Base-by-base conservation (phyloP, 306 rosid species). In the Malus sieversii region DNA sequence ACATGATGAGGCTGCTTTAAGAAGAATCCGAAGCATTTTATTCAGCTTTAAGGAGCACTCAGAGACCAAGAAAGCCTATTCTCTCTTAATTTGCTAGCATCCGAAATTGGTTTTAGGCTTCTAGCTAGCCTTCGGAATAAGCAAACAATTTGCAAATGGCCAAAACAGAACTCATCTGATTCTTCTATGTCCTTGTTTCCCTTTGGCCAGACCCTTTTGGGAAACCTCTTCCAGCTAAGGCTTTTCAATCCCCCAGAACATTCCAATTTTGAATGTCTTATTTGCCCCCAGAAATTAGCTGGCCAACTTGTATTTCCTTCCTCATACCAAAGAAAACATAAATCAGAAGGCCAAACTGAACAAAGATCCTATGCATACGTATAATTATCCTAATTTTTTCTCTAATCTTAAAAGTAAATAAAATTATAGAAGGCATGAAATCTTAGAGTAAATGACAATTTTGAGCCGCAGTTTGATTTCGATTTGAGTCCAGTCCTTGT, bases 21-120 rank as follows among this genome's bases (percentile, higher is more conserved):
- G 71, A 84, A 89, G 90, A 86, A 91, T 88, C 96, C 89, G 79
- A 89, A 83, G 93, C 96, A 75, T 11, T 79, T 77, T 73, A 29
- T n/a, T 46, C 73, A 69, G 82, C 85, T 79, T 79, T 82, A 67
- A 80, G 58, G 86, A 65, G 81, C 87, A 82, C 75, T 45, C 85
- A 82, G 66, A 75, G 84, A 79, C 77, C 82, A 82, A 75, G 75
- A 82, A 71, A 70, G 83, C 74, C 80, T 70, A 77, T 40, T 38
- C 16, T 75, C 20, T 48, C 8, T 48, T 48, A 14, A 15, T 15
- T 48, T 14, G 77, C 75, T 80, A 75, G 46, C 72, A 74, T 70
- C 66, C 77, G 27, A 82, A 42, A 63, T 53, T 75, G 74, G 73
- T 73, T 64, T 70, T 77, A 29, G 65, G 67, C 69, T 70, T 71